phyloP scores from a whole-genome alignment of 2,329 filamentous ascomycete species.

The Nothopassalora personata region DNA sequence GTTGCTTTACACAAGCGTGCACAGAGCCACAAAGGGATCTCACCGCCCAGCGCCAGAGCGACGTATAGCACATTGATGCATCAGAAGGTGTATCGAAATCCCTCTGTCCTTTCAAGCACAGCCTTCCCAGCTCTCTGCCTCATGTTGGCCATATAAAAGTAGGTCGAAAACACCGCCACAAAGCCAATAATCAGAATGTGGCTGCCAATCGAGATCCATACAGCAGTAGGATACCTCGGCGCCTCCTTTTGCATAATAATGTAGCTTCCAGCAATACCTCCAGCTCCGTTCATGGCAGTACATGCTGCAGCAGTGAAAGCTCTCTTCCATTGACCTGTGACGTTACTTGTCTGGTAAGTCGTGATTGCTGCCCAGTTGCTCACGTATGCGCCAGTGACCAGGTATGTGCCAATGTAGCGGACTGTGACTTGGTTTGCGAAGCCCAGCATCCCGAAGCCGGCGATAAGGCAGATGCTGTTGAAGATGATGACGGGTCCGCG shows the following conservation, averaged over 20 bases:
- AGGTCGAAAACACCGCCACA: constrained; percentile 25
- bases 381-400: constrained; percentile 63
- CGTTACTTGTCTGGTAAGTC: constrained; percentile 59
- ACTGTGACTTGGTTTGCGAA: constrained; percentile 55
- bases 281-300: constrained; percentile 56
- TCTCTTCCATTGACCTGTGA: constrained; percentile 59
- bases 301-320: constrained; percentile 57
- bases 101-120: constrained; percentile 31
- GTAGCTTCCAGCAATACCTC: constrained; percentile 61
- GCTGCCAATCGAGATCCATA: constrained; percentile 60
- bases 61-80: neutral
- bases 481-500: constrained; percentile 61
- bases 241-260: constrained; percentile 59
- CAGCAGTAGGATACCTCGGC: constrained; percentile 58
- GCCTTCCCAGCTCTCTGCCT: constrained; percentile 24
- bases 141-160: constrained; percentile 27
- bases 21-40: too few species aligned
- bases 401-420: constrained; percentile 59
- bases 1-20: too few species aligned
- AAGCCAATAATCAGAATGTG: constrained; percentile 28
- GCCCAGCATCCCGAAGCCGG: constrained; percentile 61
- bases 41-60: too few species aligned
- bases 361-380: constrained; percentile 65
- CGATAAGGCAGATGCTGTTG: constrained; percentile 58
- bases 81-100: constrained; percentile 43